Percentiles rank a stretch among this genome's conserved stretches.
phyloP scores from a whole-genome alignment of 2,329 filamentous ascomycete species.

The Aspergillus tanneri region DNA sequence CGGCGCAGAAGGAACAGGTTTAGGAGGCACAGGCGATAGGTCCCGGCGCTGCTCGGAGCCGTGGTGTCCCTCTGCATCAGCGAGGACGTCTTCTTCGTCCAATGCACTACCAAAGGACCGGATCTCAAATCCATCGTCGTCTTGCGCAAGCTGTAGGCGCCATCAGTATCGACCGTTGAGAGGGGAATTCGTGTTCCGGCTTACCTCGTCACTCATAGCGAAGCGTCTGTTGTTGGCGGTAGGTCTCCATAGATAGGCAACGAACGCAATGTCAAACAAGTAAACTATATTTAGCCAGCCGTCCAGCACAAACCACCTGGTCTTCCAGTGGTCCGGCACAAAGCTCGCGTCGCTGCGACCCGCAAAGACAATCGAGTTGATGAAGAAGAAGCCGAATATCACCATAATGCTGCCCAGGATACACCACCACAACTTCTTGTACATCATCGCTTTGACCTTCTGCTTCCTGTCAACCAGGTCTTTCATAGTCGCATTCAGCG shows the following conservation, averaged over 20 bases:
- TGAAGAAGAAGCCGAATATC: conserved; percentile 97
- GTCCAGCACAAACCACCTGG: conserved; percentile 93
- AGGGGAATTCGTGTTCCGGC: neutral
- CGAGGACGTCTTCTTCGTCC: conserved; percentile 60
- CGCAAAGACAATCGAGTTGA: conserved; percentile 94
- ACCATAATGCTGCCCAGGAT: conserved; percentile 89
- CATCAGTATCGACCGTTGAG: conserved; percentile 29
- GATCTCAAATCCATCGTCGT: conserved; percentile 97
- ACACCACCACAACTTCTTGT: conserved; percentile 98
- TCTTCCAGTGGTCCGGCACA: conserved; percentile 95
- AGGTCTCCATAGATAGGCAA: conserved; percentile 94
- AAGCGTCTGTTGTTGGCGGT: conserved; percentile 96
- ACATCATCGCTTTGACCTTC: conserved; percentile 90
- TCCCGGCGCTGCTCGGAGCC: conserved; percentile 34
- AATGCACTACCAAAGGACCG: conserved; percentile 79
- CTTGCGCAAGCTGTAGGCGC: conserved; percentile 72
- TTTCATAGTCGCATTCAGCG: conserved; percentile 90
- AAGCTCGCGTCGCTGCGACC: conserved; percentile 82
- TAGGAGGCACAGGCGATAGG: conserved; percentile 46
- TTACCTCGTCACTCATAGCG: conserved; percentile 93
- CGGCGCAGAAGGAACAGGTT: conserved; percentile 51
- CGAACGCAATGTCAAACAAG: conserved; percentile 85
- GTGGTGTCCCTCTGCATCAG: conserved; percentile 37
- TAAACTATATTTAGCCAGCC: conserved; percentile 98
- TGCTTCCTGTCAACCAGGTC: conserved; percentile 94